Evolutionary conservation across 192 early-diverging fungal genomes (phyloP).

Genomic region (Gorgonomyces haynaldii): DNA sequence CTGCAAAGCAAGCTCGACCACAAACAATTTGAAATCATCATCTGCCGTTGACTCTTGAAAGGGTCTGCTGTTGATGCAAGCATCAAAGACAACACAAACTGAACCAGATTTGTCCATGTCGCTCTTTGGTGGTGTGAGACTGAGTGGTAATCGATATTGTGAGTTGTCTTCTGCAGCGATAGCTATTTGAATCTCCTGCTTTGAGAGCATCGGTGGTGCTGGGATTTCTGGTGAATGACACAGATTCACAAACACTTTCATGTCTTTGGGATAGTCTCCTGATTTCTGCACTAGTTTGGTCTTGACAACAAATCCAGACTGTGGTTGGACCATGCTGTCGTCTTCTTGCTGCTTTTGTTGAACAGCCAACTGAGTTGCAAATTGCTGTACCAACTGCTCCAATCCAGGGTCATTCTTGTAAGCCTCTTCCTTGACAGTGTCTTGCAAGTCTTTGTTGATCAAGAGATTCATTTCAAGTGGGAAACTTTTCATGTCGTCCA

Average conservation of each 20-base stretch:
- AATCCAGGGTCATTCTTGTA: too few species aligned
- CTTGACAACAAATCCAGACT: slow-evolving; percentile 17
- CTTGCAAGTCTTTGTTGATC: too few species aligned
- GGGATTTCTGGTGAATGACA: slow-evolving; percentile 45
- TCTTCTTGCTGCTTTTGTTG: background rate
- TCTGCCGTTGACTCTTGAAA: slow-evolving; percentile 42
- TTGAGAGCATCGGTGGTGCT: slow-evolving; percentile 36
- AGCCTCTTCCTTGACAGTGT: too few species aligned
- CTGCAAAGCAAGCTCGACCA: slow-evolving; percentile 55
- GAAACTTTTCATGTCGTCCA: background rate
- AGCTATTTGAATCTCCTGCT: slow-evolving; percentile 54
- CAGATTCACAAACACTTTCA: slow-evolving; percentile 54
- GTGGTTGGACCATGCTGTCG: slow-evolving; percentile 6
- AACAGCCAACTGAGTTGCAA: background rate
- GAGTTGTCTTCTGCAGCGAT: slow-evolving; percentile 46
- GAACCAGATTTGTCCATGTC: slow-evolving; percentile 43
- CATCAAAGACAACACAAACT: slow-evolving; percentile 51
- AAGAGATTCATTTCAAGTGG: background rate
- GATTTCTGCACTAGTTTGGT: slow-evolving; percentile 9
- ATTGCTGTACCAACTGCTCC: background rate
- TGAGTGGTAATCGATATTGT: slow-evolving; percentile 53
- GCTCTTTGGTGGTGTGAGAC: slow-evolving; percentile 33
- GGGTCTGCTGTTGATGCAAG: slow-evolving; percentile 49
- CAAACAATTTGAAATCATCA: slow-evolving; percentile 51
- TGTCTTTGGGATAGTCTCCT: slow-evolving; percentile 13